phyloP scores from a whole-genome alignment of 164 flowering plant genomes.

The Houttuynia cordata region DNA sequence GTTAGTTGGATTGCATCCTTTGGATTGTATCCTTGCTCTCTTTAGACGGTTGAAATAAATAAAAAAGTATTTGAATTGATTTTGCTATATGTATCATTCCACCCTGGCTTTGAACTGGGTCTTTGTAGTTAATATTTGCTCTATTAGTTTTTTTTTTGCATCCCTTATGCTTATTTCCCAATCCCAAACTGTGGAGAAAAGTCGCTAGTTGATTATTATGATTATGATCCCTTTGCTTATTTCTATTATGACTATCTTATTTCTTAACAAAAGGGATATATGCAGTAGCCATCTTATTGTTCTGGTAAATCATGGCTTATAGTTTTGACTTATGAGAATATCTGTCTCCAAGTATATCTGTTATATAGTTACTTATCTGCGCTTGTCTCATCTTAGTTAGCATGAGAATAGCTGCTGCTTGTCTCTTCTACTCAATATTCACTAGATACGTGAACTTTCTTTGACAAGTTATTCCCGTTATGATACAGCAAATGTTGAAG shows the following conservation, averaged over 20 bases:
- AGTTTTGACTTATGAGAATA: not conserved
- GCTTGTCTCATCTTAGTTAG: not conserved
- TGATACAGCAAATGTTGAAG: slow-evolving; percentile 22
- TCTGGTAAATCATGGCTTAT: too few relatives aligned
- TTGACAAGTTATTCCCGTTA: slow-evolving; percentile 34
- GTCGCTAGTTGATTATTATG: too few relatives aligned
- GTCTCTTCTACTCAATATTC: not conserved
- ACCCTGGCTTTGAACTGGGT: not conserved
- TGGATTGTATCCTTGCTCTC: too few relatives aligned
- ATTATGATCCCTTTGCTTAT: too few relatives aligned
- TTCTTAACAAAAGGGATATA: too few relatives aligned
- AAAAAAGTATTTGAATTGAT: too few relatives aligned
- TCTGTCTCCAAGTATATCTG: not conserved
- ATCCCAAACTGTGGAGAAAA: too few relatives aligned
- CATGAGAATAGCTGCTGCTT: not conserved
- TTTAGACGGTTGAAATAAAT: too few relatives aligned
- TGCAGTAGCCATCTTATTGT: too few relatives aligned
- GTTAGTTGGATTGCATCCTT: too few relatives aligned
- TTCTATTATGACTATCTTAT: not conserved
- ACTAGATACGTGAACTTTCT: not conserved
- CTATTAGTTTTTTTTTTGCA: not conserved
- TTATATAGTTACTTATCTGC: not conserved
- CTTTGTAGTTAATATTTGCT: not conserved
- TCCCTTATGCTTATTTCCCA: too few relatives aligned
- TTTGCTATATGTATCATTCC: too few relatives aligned